Conservation (phyloP, 2,329 filamentous ascomycete genomes). For the Penicillium sp. region DNA sequence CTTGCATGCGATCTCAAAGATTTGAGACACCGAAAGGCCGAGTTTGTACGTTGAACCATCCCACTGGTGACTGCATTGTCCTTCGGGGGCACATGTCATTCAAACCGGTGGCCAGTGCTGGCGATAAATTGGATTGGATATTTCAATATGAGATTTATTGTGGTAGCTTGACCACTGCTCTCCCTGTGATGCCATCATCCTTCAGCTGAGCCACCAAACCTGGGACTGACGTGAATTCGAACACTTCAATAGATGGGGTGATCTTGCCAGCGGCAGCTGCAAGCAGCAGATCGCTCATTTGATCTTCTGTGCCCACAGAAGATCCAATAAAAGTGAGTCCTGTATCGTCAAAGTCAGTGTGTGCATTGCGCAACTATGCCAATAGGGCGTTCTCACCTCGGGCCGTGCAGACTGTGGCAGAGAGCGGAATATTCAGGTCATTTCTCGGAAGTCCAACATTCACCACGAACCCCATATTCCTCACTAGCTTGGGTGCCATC, state of each 20-base stretch:
- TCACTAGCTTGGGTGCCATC: constrained; percentile 19
- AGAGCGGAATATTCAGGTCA: constrained; percentile 24
- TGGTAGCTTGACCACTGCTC: constrained; percentile 23
- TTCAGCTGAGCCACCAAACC: constrained; percentile 16
- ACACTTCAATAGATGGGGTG: constrained; percentile 19
- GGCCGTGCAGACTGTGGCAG: constrained; percentile 26
- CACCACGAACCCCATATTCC: constrained; percentile 25
- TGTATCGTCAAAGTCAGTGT: constrained; percentile 2
- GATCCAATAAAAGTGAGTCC: constrained; percentile 25
- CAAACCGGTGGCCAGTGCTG: no score
- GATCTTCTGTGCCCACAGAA: constrained; percentile 25
- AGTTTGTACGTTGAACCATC: no score
- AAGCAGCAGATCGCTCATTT: constrained; percentile 20
- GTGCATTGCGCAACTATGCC: not conserved
- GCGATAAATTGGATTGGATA: not conserved
- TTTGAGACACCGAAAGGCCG: no score
- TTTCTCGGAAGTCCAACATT: constrained; percentile 25
- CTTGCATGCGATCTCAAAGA: no score
- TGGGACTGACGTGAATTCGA: constrained; percentile 18
- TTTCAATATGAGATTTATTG: not conserved
- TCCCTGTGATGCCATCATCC: constrained; percentile 19
- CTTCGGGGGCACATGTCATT: no score
- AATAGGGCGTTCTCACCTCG: constrained; percentile 16
- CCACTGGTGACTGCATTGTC: no score
- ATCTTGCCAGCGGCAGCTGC: constrained; percentile 19